Evolutionary conservation across 2,329 filamentous ascomycete species (phyloP), one percentile per base, ranked within the genome.

Genomic region (Verticillium dahliae): DNA sequence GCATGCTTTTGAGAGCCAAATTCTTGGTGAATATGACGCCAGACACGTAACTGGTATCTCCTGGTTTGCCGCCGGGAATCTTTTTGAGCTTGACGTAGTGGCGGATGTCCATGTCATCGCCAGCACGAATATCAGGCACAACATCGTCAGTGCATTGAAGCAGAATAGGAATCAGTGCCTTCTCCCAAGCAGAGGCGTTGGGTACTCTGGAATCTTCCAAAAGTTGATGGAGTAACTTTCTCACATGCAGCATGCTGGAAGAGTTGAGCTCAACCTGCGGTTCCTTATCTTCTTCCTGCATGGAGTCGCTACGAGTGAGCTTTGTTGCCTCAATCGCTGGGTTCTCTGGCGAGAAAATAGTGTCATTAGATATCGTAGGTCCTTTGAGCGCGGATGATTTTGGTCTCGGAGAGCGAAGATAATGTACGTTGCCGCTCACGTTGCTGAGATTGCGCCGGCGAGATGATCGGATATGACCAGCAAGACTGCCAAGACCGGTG

Each of bases 11-110:
- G 59, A 98, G 78, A 0, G 96, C 95, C 58, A 99, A 79, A 66
- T 99, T 99, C 73, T 99, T 99, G 13, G 92, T 95, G 73, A 99
- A 99, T 1, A 99, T 93, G 9, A 99, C 89, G 0, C 95, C 96
- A 10, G 95, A 97, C 15, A 98, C 90, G 73, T 99, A 99, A n/a
- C 89, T 88, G 6, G 94, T 98, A 74, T 99, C 94, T 31, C 91
- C 88, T 18, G 94, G 93, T 65, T 85, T 89, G 15, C 93, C 94
- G 15, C 95, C 94, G 0, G 93, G 91, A 13, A 99, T 95, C 72
- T 96, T 96, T 73, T 99, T 99, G 35, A 99, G 78, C 72, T 99
- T 99, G 65, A 99, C 92, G 70, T 97, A 99, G 72, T 98, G 93
- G 3, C 95, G 86, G 63, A 99, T 95, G 72, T 99, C 95, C 82